Base-by-base conservation (phyloP, 2,329 filamentous ascomycete genomes). In the Chaetomium sp. region DNA sequence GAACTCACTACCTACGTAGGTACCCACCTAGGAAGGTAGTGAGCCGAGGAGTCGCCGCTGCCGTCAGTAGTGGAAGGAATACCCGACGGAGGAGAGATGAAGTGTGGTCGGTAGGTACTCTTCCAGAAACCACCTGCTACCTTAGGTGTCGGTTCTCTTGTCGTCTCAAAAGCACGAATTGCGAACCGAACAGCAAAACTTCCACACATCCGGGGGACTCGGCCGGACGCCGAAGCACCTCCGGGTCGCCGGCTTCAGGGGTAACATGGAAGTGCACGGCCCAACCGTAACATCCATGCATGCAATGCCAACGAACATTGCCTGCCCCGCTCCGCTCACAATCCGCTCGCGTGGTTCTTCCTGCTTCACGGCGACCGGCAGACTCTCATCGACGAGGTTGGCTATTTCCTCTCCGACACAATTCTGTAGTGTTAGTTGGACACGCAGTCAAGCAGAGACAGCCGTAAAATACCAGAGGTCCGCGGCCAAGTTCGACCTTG, bases 301-400 rank as follows among this genome's bases (percentile, higher is more conserved):
- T 67, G 65, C 65, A 67, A 58, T 60, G 65, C 65, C 65, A 67
- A n/a, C 65, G 62, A 67, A 64, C 54, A 60, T 61, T 47, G 59
- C 57, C 54, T 58, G 45, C 54, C 60, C 60, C 55, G 60, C 60
- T 53, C 60, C 42, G 51, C 38, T 29, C 54, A n/a, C 60, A 53
- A 23, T 25, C 38, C 38, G 25, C 59, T 13, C 49, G 21, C 33
- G 19, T 42, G 31, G 27, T 42, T 23, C 16, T 25, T 42, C 27
- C 23, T 27, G 23, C 57, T 13, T 38, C 31, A 27, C 47, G 19
- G 16, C 45, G 19, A 50, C 42, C 23, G 25, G 57, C 13, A 58
- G 25, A 13, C 21, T 16, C 47, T 50, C 45, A 23, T 54, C 21
- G 38, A 56, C 7, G 13, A 27, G 13, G 12, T 29, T 57, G 25